These are phyloP conservation scores for Suzukiozyma palmioleophila DNA, from an alignment of 1,139 yeast species.

Conservation along the genomic window DNA sequence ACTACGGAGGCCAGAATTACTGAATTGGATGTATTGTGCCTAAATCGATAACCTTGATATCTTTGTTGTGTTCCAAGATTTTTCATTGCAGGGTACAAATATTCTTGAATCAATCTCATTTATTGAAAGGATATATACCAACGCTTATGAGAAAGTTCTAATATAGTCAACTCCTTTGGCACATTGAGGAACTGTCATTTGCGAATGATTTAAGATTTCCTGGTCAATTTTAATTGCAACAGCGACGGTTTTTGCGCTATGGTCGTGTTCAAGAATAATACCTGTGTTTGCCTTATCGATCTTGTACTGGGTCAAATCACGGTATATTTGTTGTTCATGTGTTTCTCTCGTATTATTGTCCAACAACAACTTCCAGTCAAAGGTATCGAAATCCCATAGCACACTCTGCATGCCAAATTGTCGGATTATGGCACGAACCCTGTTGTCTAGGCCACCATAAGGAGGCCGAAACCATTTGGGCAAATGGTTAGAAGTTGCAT, in stretches of 20 bases:
- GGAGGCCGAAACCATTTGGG: constrained; percentile 97
- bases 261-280: constrained; percentile 82
- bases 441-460: constrained; percentile 86
- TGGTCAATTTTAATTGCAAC: constrained; percentile 57
- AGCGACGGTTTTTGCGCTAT: constrained; percentile 59
- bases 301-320: constrained; percentile 55
- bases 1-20: too few relatives aligned
- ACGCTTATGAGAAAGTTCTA: constrained; percentile 18
- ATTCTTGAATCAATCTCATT: too few relatives aligned
- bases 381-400: constrained; percentile 87
- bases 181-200: constrained; percentile 80
- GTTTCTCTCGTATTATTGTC: constrained; percentile 24
- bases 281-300: constrained; percentile 42
- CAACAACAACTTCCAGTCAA: constrained; percentile 75
- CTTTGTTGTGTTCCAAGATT: too few relatives aligned
- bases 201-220: constrained; percentile 43
- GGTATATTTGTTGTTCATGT: constrained; percentile 47
- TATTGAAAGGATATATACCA: too few relatives aligned
- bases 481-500: constrained; percentile 84
- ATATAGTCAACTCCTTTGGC: constrained; percentile 57
- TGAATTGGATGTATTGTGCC: too few relatives aligned
- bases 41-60: too few relatives aligned
- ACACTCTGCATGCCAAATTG: constrained; percentile 87
- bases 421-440: constrained; percentile 73
- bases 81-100: too few relatives aligned